These are phyloP conservation scores for Penicillium angulare DNA, from an alignment of 495 filamentous ascomycete species.

Conservation along the genomic window DNA sequence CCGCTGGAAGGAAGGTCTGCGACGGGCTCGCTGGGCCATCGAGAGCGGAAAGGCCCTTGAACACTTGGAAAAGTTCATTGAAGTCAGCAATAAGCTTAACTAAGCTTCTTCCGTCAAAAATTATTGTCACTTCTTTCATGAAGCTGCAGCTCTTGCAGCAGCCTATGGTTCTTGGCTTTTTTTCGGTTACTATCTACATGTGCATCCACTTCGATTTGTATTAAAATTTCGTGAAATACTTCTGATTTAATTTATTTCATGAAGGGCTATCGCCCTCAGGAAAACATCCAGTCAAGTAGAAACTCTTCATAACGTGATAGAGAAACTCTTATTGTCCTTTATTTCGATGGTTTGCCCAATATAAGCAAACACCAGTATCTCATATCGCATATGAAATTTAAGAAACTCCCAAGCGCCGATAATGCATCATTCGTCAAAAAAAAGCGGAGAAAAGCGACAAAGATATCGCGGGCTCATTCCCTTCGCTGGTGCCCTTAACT, in stretches of 20 bases:
- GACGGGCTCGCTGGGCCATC: slow-evolving; percentile 79
- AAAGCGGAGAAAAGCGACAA: slow-evolving; percentile 11
- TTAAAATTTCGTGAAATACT: background rate
- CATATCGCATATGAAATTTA: background rate
- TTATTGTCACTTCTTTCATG: too few relatives aligned
- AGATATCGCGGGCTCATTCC: slow-evolving; percentile 6
- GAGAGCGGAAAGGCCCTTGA: slow-evolving; percentile 76
- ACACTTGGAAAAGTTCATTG: slow-evolving; percentile 68
- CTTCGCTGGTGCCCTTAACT: slow-evolving; percentile 9
- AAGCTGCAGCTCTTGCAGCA: too few relatives aligned
- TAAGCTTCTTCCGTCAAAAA: slow-evolving; percentile 3
- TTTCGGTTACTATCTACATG: too few relatives aligned
- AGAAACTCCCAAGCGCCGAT: slow-evolving; percentile 31
- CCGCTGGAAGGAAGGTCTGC: slow-evolving; percentile 89
- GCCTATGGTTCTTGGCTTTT: too few relatives aligned
- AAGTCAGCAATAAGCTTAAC: slow-evolving; percentile 49
- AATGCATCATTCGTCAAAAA: slow-evolving; percentile 26
- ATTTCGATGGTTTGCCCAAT: background rate
- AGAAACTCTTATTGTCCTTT: background rate
- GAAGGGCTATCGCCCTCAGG: background rate
- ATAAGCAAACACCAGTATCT: background rate
- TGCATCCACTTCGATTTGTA: background rate
- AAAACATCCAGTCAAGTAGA: background rate
- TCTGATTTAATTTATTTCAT: background rate
- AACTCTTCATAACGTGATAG: background rate